These are phyloP conservation scores for Mycena sanguinolenta DNA, from an alignment of 768 basidiomycete genomes.

Conservation along the genomic window DNA sequence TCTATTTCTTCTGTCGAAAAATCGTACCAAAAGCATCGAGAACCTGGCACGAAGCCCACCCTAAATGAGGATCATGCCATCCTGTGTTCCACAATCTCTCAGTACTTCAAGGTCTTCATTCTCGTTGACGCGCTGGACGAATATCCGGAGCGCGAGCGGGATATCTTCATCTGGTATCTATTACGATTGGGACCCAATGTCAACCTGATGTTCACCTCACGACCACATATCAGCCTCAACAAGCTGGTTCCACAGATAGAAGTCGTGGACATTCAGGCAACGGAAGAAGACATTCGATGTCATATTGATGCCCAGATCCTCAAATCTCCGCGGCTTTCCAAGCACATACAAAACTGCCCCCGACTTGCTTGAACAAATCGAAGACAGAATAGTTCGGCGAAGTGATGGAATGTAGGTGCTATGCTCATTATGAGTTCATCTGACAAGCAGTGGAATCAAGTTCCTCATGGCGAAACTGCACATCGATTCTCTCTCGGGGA, in stretches of 20 bases:
- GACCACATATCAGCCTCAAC: conserved; percentile 5
- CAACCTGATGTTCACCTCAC: conserved; percentile 17
- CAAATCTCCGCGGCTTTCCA: not conserved
- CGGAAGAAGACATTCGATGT: conserved; percentile 2
- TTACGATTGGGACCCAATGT: not conserved
- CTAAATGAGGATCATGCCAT: not conserved
- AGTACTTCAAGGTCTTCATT: conserved; percentile 9
- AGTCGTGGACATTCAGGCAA: conserved; percentile 5
- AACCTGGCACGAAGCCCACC: not conserved
- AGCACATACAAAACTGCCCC: not conserved
- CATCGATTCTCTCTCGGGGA: not conserved
- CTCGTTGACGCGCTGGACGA: conserved; percentile 23
- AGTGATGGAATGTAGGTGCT: conserved; percentile 3
- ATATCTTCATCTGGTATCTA: not conserved
- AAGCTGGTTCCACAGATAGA: not conserved
- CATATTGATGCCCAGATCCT: conserved; percentile 1
- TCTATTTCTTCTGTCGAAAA: not conserved
- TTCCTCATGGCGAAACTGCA: not conserved
- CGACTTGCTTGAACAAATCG: not conserved
- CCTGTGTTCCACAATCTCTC: not conserved
- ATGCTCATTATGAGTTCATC: too few species aligned
- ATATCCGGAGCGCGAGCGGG: not conserved
- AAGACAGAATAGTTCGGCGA: not conserved
- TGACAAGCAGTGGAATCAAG: not conserved
- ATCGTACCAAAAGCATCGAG: conserved; percentile 1